Percentiles rank a stretch among this genome's conserved stretches.
Evolutionary conservation across 176 grass and related monocot genomes (phyloP).

Genomic region (Carex myosuroides): DNA sequence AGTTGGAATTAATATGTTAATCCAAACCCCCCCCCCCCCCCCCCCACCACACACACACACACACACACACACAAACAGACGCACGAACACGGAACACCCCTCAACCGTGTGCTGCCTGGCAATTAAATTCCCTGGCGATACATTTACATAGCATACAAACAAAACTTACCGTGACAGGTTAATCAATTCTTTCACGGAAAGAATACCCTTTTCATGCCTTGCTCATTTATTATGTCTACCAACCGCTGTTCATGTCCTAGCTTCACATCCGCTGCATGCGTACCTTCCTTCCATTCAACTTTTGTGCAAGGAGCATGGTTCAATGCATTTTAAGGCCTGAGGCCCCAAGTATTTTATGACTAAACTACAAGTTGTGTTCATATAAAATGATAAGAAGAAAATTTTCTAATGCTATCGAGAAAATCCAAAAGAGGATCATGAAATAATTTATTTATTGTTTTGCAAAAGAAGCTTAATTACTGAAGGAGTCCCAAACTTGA

Average conservation of each 20-base stretch:
- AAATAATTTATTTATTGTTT: not conserved
- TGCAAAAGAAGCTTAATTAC: not conserved
- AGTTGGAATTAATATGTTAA: too few relatives aligned
- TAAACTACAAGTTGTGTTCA: not conserved
- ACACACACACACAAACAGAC: not conserved
- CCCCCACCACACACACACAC: not conserved
- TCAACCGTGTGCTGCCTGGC: not conserved
- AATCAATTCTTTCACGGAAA: constrained; percentile 8
- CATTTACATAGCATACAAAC: not conserved
- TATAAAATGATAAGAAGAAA: not conserved
- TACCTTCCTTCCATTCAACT: not conserved
- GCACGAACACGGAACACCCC: not conserved
- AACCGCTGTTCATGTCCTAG: not conserved
- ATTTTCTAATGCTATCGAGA: not conserved
- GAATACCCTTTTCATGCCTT: not conserved
- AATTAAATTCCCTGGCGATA: not conserved
- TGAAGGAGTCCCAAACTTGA: not conserved
- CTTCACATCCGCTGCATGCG: not conserved
- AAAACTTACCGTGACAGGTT: not conserved
- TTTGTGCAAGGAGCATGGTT: not conserved
- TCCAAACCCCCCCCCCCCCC: too few relatives aligned
- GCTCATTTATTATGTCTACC: not conserved
- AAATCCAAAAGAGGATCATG: not conserved
- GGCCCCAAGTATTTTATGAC: not conserved
- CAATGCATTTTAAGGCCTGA: not conserved